Base-by-base conservation (phyloP, 148 eudicot genomes). In the Camellia sinensis region DNA sequence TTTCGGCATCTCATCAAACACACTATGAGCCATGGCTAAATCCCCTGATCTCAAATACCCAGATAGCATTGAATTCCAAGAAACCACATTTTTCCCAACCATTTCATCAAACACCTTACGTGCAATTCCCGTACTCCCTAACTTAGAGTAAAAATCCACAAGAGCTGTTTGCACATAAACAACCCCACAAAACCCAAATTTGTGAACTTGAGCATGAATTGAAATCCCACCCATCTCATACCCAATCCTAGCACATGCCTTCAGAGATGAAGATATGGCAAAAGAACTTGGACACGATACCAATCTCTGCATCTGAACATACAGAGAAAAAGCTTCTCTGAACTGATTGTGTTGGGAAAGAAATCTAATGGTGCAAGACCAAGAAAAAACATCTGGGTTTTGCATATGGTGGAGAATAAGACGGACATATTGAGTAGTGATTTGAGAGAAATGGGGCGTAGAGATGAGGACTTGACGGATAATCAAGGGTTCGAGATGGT, bases 81-180 rank as follows among this genome's bases (percentile, higher is more conserved):
- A 29, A 29, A 29, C 29, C 29, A 29, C 29, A 29, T 29, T 29
- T 29, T 29, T 29, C 29, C 29, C 29, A 29, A 29, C 29, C 29
- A 29, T 29, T 29, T 29, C 29, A 29, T 29, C 29, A 29, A 29
- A 29, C 29, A 29, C 29, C 29, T 29, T 29, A 29, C 29, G 29
- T 29, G 29, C 29, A 29, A 29, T 29, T 1, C 29, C 29, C 29
- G 29, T 29, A 29, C 29, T 29, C 29, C 29, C 29, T 29, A 29
- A 29, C 29, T 29, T 29, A 29, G 90, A 77, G 76, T 92, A 92
- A 78, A 90, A 88, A 79, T 87, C 97, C 77, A 89, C 63, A 67
- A 92, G 80, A 67, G 94, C 88, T 12, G 97, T 89, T 61, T 89
- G 89, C 65, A 90, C 97, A 79, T 86, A 89, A 50, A 92, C 89